Percentiles rank a stretch among this genome's conserved stretches.
phyloP scores from a whole-genome alignment of 2,329 filamentous ascomycete species.

The Ascochyta viciae-villosae region DNA sequence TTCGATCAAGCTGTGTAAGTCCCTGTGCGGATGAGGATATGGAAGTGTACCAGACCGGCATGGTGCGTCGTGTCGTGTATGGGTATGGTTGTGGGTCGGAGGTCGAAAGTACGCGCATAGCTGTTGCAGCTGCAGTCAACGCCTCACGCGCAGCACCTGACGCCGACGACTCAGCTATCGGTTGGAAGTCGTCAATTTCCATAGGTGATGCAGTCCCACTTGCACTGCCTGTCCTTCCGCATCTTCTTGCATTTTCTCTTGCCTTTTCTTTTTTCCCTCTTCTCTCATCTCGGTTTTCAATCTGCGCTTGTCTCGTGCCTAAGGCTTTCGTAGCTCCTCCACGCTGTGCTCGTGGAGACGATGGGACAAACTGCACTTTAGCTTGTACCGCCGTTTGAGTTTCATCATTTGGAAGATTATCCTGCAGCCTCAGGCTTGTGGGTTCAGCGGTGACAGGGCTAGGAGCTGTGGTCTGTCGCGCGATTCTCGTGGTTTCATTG shows the following conservation, averaged over 20 bases:
- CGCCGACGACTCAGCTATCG: conserved; percentile 8
- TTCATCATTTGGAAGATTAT: background rate
- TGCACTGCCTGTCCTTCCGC: background rate
- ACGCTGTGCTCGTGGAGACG: background rate
- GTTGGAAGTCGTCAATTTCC: background rate
- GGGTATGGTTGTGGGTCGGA: background rate
- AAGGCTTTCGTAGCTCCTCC: background rate
- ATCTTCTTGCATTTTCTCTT: background rate
- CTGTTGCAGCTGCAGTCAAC: background rate
- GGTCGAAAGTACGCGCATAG: conserved; percentile 1
- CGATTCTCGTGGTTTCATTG: background rate
- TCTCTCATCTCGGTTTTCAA: background rate
- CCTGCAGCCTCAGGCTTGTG: background rate
- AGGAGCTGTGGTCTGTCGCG: background rate
- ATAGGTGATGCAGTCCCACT: background rate
- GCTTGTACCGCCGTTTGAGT: background rate
- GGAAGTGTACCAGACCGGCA: conserved; percentile 25
- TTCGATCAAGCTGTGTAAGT: conserved; percentile 19
- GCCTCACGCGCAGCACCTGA: conserved; percentile 1
- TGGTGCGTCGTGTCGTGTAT: background rate
- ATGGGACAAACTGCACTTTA: background rate
- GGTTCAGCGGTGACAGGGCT: background rate
- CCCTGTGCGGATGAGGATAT: conserved; percentile 6
- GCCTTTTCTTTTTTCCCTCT: conserved; percentile 1
- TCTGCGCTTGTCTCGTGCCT: background rate